Evolutionary conservation across 352 stramenopile species (phyloP).

Genomic region (Phytopythium chamaehyphon): DNA sequence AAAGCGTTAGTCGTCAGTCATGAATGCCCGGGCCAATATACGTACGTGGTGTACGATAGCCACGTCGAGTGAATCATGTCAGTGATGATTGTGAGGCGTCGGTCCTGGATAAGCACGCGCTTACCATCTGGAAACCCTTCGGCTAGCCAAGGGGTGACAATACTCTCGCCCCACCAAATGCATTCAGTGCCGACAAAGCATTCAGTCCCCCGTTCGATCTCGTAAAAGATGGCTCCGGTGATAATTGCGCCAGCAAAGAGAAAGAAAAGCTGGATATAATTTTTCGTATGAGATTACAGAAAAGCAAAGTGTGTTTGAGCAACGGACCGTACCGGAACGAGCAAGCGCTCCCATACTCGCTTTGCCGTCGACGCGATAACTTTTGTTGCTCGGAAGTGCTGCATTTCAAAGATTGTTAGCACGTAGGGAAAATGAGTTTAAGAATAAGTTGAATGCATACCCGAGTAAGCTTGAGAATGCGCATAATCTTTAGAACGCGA

Average conservation of each 20-base stretch:
- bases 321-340: slow-evolving; percentile 61
- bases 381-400: slow-evolving; percentile 68
- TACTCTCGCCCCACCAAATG: slow-evolving; percentile 50
- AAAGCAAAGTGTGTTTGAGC: no score
- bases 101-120: slow-evolving; percentile 63
- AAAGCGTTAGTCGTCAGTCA: no score
- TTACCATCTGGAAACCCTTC: slow-evolving; percentile 42
- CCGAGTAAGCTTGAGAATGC: slow-evolving; percentile 66
- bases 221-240: slow-evolving; percentile 59
- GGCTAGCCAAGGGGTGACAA: slow-evolving; percentile 42
- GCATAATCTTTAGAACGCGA: slow-evolving; percentile 66
- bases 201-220: slow-evolving; percentile 66
- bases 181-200: slow-evolving; percentile 58
- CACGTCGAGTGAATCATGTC: slow-evolving; percentile 74
- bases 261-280: slow-evolving; percentile 55
- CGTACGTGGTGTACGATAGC: slow-evolving; percentile 64
- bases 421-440: neutral
- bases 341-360: slow-evolving; percentile 48
- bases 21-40: no score
- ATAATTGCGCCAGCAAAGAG: slow-evolving; percentile 64
- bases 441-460: slow-evolving; percentile 14
- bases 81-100: slow-evolving; percentile 30
- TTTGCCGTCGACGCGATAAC: slow-evolving; percentile 56
- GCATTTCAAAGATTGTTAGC: neutral
- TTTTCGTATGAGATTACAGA: neutral